Evolutionary conservation across 495 filamentous ascomycete species (phyloP).

Genomic region (Hyphodiscus hymeniophilus): DNA sequence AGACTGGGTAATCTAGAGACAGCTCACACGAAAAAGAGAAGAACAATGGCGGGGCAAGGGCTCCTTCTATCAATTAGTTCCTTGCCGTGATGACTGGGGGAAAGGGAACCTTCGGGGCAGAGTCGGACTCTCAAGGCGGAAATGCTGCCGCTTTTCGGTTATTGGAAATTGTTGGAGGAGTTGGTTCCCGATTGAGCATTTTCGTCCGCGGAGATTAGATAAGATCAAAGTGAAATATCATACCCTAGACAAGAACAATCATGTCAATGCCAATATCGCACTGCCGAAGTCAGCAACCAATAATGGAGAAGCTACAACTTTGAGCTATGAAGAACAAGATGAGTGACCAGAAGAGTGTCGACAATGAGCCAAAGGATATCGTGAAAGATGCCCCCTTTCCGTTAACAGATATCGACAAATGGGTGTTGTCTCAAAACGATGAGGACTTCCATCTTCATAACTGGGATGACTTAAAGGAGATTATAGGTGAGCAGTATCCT

Average conservation of each 20-base stretch:
- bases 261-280: too few relatives aligned
- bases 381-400: constrained; percentile 44
- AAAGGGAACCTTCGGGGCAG: not conserved
- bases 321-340: not conserved
- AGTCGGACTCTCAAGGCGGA: too few relatives aligned
- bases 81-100: not conserved
- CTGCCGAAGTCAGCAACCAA: not conserved
- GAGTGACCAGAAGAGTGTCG: constrained; percentile 2
- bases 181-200: constrained; percentile 4
- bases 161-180: constrained; percentile 4
- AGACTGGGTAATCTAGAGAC: too few relatives aligned
- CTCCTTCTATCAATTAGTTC: not conserved
- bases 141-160: not conserved
- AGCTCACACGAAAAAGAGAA: not conserved
- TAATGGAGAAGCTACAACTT: not conserved
- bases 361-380: not conserved
- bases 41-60: not conserved
- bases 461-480: constrained; percentile 59
- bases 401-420: constrained; percentile 56
- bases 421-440: constrained; percentile 59
- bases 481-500: constrained; percentile 54
- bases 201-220: constrained; percentile 6
- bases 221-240: too few relatives aligned
- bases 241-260: too few relatives aligned
- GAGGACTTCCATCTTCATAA: constrained; percentile 59